Conservation (phyloP, 148 eudicot species). For the Heliosperma pusillum region DNA sequence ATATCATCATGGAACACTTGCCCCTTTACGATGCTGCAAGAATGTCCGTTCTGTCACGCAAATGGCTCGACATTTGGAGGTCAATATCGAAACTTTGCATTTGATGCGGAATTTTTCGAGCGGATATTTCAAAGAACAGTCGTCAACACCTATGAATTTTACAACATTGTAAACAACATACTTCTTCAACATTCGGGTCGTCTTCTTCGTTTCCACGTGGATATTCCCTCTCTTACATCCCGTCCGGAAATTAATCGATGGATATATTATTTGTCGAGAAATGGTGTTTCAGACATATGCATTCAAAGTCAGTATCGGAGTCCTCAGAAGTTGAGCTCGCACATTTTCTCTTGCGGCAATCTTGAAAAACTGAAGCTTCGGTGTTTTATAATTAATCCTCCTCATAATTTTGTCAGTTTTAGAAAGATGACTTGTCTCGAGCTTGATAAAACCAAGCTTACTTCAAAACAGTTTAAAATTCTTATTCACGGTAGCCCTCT, state of each 20-base stretch:
- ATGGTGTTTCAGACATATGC: conserved; percentile 21
- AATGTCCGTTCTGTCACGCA: neutral
- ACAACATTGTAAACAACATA: neutral
- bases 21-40: neutral
- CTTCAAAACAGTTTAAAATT: neutral
- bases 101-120: neutral
- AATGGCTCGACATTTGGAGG: neutral
- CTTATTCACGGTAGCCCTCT: no score
- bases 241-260: conserved; percentile 13
- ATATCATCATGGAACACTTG: neutral
- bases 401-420: conserved; percentile 18
- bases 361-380: conserved; percentile 25
- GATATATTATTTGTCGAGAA: conserved; percentile 26
- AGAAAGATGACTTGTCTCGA: conserved; percentile 23
- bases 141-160: neutral
- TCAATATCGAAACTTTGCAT: neutral
- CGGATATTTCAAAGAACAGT: neutral
- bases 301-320: conserved; percentile 1
- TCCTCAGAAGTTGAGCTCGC: conserved; percentile 12
- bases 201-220: neutral
- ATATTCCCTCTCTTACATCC: no score
- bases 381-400: neutral
- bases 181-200: conserved; percentile 9
- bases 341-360: conserved; percentile 16
- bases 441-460: conserved; percentile 8